Conservation (phyloP, 257 asterid genomes). For the Solanum corneliomulleri region DNA sequence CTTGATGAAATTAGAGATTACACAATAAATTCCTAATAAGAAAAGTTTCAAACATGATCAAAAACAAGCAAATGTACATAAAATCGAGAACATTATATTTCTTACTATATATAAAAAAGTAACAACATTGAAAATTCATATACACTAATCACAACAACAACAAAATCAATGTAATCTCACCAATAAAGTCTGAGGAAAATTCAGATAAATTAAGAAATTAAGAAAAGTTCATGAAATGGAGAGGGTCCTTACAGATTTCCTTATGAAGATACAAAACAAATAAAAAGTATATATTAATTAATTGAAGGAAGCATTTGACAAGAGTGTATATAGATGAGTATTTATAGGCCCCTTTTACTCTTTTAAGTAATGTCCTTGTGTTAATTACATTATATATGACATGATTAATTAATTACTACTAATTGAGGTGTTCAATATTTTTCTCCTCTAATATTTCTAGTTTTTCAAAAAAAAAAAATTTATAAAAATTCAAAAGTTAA, state of each 20-base stretch:
- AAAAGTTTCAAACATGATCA: background rate
- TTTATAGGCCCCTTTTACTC: background rate
- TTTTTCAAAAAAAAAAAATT: background rate
- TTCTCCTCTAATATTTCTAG: background rate
- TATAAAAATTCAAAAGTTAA: background rate
- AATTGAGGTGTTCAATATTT: background rate
- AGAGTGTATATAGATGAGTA: background rate
- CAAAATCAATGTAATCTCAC: background rate
- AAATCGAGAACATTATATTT: background rate
- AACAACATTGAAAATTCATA: background rate
- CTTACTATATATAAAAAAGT: background rate
- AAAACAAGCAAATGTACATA: background rate
- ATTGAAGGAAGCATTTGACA: background rate
- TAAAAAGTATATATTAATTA: background rate
- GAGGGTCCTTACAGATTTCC: background rate
- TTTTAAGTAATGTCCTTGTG: background rate
- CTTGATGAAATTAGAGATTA: background rate
- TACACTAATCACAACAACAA: background rate
- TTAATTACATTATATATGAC: background rate
- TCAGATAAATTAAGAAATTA: background rate
- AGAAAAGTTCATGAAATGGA: background rate
- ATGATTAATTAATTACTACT: background rate
- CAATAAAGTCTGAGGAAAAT: background rate
- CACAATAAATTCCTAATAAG: background rate
- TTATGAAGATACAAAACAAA: background rate